These are phyloP conservation scores for Globisporangium mamillatum DNA, from an alignment of 352 stramenopile genomes.

Conservation along the genomic window DNA sequence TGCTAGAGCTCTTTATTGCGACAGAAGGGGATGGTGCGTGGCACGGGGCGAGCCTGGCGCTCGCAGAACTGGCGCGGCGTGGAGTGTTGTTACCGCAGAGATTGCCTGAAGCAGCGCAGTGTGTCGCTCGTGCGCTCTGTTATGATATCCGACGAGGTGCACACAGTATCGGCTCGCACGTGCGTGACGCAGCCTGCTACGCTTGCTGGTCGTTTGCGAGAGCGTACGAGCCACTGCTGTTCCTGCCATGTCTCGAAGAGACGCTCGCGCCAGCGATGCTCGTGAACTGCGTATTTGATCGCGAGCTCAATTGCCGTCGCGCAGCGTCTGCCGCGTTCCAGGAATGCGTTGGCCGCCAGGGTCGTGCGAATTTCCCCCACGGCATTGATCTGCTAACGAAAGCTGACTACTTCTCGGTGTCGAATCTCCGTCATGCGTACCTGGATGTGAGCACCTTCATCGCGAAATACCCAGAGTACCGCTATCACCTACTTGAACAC, in stretches of 20 bases:
- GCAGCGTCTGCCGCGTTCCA: constrained; percentile 98
- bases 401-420: constrained; percentile 98
- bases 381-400: constrained; percentile 96
- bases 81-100: constrained; percentile 94
- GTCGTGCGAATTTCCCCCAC: constrained; percentile 92
- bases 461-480: constrained; percentile 89
- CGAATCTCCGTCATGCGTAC: constrained; percentile 90
- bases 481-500: constrained; percentile 81
- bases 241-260: constrained; percentile 87
- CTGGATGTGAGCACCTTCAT: constrained; percentile 90
- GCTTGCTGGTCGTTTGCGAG: constrained; percentile 97
- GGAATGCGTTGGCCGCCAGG: constrained; percentile 91
- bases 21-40: constrained; percentile 92
- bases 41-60: constrained; percentile 96
- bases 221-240: constrained; percentile 90
- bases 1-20: constrained; percentile 93
- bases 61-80: constrained; percentile 94
- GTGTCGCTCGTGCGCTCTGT: constrained; percentile 88
- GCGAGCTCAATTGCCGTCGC: constrained; percentile 97
- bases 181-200: constrained; percentile 98
- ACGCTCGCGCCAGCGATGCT: constrained; percentile 91
- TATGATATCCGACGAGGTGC: constrained; percentile 96
- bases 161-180: constrained; percentile 95
- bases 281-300: constrained; percentile 96
- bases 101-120: constrained; percentile 90